These are phyloP conservation scores for Porphyrellus cyaneotinctus DNA, from an alignment of 768 basidiomycete genomes.

Conservation along the genomic window DNA sequence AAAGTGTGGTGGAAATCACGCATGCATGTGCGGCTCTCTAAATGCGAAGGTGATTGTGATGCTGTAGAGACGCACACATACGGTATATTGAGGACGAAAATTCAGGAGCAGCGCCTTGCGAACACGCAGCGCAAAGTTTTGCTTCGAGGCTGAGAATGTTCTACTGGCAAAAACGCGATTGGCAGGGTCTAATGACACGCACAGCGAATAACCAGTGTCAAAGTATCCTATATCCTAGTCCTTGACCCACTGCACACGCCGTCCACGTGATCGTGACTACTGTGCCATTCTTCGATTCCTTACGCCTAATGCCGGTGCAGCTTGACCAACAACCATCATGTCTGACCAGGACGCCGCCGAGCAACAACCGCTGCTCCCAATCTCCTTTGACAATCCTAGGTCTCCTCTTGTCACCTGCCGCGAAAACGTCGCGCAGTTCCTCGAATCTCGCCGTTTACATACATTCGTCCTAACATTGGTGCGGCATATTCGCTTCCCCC, in stretches of 20 bases:
- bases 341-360: conserved; percentile 41
- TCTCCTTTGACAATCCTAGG: conserved; percentile 18
- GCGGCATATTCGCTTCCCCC: conserved; percentile 29
- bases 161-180: too few relatives aligned
- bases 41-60: too few relatives aligned
- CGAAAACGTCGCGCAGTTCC: conserved; percentile 39
- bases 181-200: too few relatives aligned
- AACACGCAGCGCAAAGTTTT: too few relatives aligned
- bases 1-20: too few relatives aligned
- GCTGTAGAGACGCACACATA: too few relatives aligned
- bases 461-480: conserved; percentile 56
- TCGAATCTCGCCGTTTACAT: conserved; percentile 55
- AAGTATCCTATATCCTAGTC: too few relatives aligned
- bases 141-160: too few relatives aligned
- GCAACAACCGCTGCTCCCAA: conserved; percentile 43
- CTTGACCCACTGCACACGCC: neutral
- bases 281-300: neutral
- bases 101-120: too few relatives aligned
- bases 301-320: conserved; percentile 5
- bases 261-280: conserved; percentile 26
- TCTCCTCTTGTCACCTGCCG: conserved; percentile 21
- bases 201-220: too few relatives aligned
- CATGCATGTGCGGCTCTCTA: too few relatives aligned
- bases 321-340: conserved; percentile 29
- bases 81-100: too few relatives aligned